Conservation (phyloP, 73 alveolate species). For the Stentor coeruleus region DNA sequence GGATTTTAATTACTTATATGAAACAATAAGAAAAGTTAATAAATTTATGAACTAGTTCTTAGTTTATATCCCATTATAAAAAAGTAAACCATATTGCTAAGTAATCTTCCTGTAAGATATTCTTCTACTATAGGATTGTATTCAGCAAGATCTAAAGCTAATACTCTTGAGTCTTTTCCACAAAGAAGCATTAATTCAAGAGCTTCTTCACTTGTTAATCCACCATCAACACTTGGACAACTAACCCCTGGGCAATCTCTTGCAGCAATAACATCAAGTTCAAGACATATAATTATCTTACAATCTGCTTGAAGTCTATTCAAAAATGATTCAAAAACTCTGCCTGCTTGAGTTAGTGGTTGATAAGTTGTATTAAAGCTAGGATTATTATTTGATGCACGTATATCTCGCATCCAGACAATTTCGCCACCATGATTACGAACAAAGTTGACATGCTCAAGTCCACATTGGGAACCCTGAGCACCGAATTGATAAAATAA, state of each 20-base stretch:
- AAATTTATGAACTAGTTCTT: too few relatives aligned
- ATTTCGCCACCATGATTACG: slow-evolving; percentile 33
- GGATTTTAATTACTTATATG: too few relatives aligned
- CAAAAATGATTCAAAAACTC: slow-evolving; percentile 20
- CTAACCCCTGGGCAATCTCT: slow-evolving; percentile 61
- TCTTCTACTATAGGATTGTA: slow-evolving; percentile 56
- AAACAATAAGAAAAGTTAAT: too few relatives aligned
- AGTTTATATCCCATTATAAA: too few relatives aligned
- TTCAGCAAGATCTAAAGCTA: slow-evolving; percentile 42
- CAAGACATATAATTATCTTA: slow-evolving; percentile 39
- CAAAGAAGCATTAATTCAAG: slow-evolving; percentile 31
- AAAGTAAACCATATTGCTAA: slow-evolving; percentile 43
- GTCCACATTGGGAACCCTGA: slow-evolving; percentile 46
- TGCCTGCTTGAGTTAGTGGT: slow-evolving; percentile 27
- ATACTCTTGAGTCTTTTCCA: slow-evolving; percentile 24
- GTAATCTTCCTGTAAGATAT: slow-evolving; percentile 42
- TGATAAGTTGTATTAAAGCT: background rate
- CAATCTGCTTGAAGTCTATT: slow-evolving; percentile 1
- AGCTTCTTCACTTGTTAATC: slow-evolving; percentile 49
- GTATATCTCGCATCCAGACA: slow-evolving; percentile 31
- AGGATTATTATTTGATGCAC: background rate
- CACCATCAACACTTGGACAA: slow-evolving; percentile 40
- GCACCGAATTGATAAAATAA: slow-evolving; percentile 37
- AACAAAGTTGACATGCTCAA: slow-evolving; percentile 41
- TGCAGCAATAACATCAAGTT: slow-evolving; percentile 37